phyloP scores from a whole-genome alignment of 352 stramenopile species.

The Globisporangium paroecandrum region DNA sequence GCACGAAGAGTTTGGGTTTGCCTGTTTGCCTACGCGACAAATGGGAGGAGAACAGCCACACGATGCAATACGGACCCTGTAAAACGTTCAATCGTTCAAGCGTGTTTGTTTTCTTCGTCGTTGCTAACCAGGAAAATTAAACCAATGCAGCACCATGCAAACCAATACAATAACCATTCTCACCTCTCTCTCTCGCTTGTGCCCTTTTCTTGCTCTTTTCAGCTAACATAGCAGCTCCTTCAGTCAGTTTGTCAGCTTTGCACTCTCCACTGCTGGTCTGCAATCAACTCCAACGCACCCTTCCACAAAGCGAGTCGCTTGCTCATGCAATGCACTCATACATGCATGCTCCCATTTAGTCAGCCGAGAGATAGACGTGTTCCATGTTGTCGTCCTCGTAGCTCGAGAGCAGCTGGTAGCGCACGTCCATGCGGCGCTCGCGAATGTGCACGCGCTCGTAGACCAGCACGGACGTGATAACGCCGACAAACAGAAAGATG shows the following conservation, averaged over 20 bases:
- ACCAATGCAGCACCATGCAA: not conserved
- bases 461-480: conserved; percentile 67
- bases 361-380: conserved; percentile 71
- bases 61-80: too few relatives aligned
- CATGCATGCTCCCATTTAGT: conserved; percentile 25
- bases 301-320: not conserved
- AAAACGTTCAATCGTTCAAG: not conserved
- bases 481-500: conserved; percentile 68
- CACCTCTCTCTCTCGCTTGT: not conserved
- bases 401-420: conserved; percentile 71
- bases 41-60: too few relatives aligned
- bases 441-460: conserved; percentile 75
- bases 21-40: too few relatives aligned
- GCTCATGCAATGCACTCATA: not conserved
- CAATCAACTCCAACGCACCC: not conserved
- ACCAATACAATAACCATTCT: not conserved
- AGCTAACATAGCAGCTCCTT: not conserved
- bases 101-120: not conserved
- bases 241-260: too few relatives aligned
- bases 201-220: not conserved
- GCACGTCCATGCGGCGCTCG: conserved; percentile 50
- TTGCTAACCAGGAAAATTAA: not conserved
- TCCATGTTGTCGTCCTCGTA: conserved; percentile 83
- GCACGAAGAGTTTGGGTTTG: too few relatives aligned
- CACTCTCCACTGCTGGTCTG: not conserved